Evolutionary conservation across 805 yeast genomes (phyloP).

Genomic region (Cyberlindnera amylophila): DNA sequence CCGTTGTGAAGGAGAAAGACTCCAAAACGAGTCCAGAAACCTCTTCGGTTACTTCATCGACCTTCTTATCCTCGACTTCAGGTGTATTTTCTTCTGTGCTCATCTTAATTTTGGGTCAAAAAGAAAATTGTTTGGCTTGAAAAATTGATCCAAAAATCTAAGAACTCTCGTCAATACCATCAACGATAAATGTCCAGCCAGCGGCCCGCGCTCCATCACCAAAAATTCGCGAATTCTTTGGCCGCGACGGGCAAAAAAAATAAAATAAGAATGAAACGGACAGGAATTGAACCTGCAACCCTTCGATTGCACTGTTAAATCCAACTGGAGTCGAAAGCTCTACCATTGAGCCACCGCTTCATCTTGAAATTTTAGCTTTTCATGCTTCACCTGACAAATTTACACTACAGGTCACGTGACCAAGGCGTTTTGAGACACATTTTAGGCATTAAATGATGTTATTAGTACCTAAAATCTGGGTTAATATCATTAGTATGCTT

Average conservation of each 20-base stretch:
- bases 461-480: no score
- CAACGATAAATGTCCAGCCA: background rate
- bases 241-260: conserved; percentile 18
- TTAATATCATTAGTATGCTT: no score
- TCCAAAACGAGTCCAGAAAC: conserved; percentile 64
- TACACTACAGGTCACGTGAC: background rate
- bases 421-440: no score
- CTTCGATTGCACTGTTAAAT: conserved; percentile 51
- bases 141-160: no score
- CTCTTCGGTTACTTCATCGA: conserved; percentile 32
- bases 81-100: conserved; percentile 14
- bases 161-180: background rate
- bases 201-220: background rate
- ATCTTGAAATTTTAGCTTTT: conserved; percentile 21
- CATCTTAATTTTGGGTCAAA: conserved; percentile 3
- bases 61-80: conserved; percentile 16
- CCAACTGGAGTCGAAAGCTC: conserved; percentile 73
- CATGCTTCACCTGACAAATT: background rate
- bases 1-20: conserved; percentile 80
- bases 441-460: background rate
- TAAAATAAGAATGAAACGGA: conserved; percentile 57
- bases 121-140: background rate
- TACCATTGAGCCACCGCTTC: conserved; percentile 79
- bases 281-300: conserved; percentile 89
- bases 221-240: background rate